Evolutionary conservation across 306 rosid genomes (phyloP).

Genomic region (Phaseolus lunatus): DNA sequence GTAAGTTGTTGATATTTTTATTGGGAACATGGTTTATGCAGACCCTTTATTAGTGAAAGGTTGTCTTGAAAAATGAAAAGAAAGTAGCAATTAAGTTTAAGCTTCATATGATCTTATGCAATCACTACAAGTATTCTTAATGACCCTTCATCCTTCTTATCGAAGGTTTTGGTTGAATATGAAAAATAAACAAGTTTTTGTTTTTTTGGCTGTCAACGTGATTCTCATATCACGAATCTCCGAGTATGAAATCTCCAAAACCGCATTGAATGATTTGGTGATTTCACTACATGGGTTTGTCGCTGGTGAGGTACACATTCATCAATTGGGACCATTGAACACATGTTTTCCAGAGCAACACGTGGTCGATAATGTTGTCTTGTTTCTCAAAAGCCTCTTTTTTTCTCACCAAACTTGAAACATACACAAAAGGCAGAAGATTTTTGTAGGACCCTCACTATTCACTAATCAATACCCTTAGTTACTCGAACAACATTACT

Average conservation of each 20-base stretch:
- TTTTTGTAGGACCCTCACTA: not conserved
- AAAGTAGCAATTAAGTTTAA: not conserved
- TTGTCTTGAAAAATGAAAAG: slow-evolving; percentile 9
- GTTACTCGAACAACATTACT: too few relatives aligned
- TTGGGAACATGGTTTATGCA: not conserved
- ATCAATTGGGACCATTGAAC: slow-evolving; percentile 37
- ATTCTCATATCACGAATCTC: slow-evolving; percentile 2
- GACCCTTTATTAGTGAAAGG: not conserved
- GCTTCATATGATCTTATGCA: not conserved
- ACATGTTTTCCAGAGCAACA: slow-evolving; percentile 37
- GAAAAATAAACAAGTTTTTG: not conserved
- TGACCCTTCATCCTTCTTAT: not conserved
- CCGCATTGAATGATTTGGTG: not conserved
- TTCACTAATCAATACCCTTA: not conserved
- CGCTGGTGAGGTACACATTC: not conserved
- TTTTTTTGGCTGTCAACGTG: not conserved
- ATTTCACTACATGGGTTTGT: slow-evolving; percentile 19
- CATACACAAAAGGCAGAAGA: not conserved
- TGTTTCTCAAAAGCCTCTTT: slow-evolving; percentile 20
- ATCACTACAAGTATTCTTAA: not conserved
- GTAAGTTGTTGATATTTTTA: not conserved
- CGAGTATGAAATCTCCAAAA: not conserved
- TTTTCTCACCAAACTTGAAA: not conserved
- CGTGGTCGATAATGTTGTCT: slow-evolving; percentile 42
- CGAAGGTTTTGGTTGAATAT: not conserved